Evolutionary conservation across 2,329 filamentous ascomycete genomes (phyloP), one percentile per base, ranked within the genome.

Genomic region (Fusarium protoensiforme): DNA sequence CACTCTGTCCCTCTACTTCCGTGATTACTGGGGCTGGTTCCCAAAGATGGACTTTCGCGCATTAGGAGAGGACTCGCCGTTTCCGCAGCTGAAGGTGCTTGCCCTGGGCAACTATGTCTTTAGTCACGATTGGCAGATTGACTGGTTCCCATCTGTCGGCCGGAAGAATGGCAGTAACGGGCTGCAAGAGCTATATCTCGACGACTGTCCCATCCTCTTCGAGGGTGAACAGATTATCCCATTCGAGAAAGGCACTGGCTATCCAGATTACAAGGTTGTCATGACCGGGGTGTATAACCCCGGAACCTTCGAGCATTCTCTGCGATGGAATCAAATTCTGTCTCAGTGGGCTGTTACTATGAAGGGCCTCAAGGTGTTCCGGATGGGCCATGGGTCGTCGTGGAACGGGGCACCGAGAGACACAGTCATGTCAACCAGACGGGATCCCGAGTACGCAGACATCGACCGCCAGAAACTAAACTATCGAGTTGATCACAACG

Each of bases 11-110:
- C 71, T 86, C 2, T 84, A 78, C 64, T 76, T 77, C 6, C 71
- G 66, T 10, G 69, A 80, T 3, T 82, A 81, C 61, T 85, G 81
- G 65, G 81, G 85, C 2, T 85, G 80, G 69, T 79, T 79, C 14
- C 83, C 83, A 0, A 78, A 78, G 29, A 77, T 82, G 31, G 80
- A 84, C 38, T 41, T 41, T 31, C 66, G 71, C 2, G 48, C 20
- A 29, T 63, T 71, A 14, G 31, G 75, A 69, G 31, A 22, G 51
- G 38, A 41, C 51, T 16, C 46, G 16, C 46, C 46, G 18, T 13
- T 58, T 24, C 54, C 54, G 9, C 35, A 58, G n/a, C 41, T 46
- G 10, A 46, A 46, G 41, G 41, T 46, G 20, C n/a, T 46, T 6
- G 41, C 41, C 1, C 20, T 46, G 10, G 41, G 41, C 20, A 20